Base-by-base conservation (phyloP, 352 stramenopile genomes). In the Halophytophthora batemanensis region DNA sequence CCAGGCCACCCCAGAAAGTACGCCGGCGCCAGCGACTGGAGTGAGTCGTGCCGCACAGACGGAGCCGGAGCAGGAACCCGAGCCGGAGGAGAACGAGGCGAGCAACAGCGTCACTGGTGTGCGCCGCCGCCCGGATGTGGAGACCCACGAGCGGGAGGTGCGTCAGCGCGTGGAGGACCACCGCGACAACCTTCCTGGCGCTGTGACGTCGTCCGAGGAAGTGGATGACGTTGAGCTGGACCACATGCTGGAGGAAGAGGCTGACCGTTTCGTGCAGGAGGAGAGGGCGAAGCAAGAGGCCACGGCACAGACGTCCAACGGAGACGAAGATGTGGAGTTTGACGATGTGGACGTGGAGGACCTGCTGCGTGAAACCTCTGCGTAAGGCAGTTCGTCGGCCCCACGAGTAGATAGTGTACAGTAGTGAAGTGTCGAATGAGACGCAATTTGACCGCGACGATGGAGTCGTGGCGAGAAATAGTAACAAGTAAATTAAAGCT, bases 301-400 rank as follows among this genome's bases (percentile, higher is more conserved):
- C 14, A 43, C 15, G 15, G n/a, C 38, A 1, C 2, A 23, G 4
- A 19, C 55, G 3, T 36, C 44, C 1, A 28, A 34, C 2, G 39
- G 44, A 15, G 59, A 71, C 15, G 69, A 69, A 13, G 48, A 59
- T 6, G 43, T 76, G 7, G 68, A 77, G 18, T 83, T 88, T 25
- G 66, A 87, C 40, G 76, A 87, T 48, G 46, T 63, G 13, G 80
- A 87, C 31, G 62, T 90, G 21, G 80, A 87, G 19, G 80, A 87
- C 51, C 49, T 90, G 14, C 53, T 87, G 0, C 61, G 60, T 47
- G 78, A 87, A 21, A 51, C 52, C 10, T 58, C 51, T n/a, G 56
- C 37, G 19, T 54, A 39, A 17, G 59, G 35, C 28, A 61, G 28
- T 37, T 61, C 54, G 53, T 33, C 22, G 17, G 21, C 17, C 5